Evolutionary conservation across 371 early-diverging fungal genomes (phyloP).

Genomic region (Mortierella sp.): DNA sequence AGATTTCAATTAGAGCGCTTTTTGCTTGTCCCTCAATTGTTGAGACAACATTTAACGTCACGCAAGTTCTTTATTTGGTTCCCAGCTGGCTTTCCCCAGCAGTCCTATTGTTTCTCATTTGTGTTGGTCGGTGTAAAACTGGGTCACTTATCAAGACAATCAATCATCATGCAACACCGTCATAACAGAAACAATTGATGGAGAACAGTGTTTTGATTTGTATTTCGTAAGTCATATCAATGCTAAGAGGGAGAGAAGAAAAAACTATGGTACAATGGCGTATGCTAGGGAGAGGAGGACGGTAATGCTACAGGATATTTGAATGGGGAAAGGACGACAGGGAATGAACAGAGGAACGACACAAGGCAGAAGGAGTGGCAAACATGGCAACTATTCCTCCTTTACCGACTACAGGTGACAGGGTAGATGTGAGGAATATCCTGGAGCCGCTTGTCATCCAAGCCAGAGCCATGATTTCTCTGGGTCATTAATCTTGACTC

Average conservation of each 20-base stretch:
- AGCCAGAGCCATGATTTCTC: slow-evolving; percentile 18
- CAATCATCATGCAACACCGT: too few relatives aligned
- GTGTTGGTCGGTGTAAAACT: neutral
- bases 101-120: too few relatives aligned
- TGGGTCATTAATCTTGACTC: slow-evolving; percentile 61
- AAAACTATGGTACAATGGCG: neutral
- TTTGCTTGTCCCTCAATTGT: neutral
- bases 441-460: slow-evolving; percentile 54
- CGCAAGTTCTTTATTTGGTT: neutral
- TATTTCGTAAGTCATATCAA: slow-evolving; percentile 11
- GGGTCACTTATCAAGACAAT: neutral
- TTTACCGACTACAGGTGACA: slow-evolving; percentile 52
- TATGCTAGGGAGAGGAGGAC: slow-evolving; percentile 8
- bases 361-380: neutral
- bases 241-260: neutral
- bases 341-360: neutral
- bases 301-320: slow-evolving; percentile 4
- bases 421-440: slow-evolving; percentile 59
- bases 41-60: neutral
- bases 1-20: neutral
- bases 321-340: neutral
- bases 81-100: neutral
- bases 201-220: neutral
- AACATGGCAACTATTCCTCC: neutral
- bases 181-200: neutral